These are phyloP conservation scores for Paecilomyces niveus DNA, from an alignment of 2,329 filamentous ascomycete species.

Conservation along the genomic window DNA sequence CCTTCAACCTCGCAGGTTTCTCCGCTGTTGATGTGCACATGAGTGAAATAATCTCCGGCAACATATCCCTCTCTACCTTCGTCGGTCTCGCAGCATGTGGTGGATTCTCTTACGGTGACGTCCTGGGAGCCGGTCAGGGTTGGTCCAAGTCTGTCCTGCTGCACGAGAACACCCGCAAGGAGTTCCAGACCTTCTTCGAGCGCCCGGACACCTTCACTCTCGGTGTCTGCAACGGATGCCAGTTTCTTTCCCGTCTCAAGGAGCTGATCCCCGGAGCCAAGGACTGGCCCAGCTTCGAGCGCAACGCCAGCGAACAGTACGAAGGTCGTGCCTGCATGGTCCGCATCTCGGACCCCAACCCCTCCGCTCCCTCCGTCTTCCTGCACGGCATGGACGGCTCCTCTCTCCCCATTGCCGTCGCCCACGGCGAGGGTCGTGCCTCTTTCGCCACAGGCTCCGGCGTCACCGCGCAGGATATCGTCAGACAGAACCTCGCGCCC, in stretches of 20 bases:
- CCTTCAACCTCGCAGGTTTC: constrained; percentile 86
- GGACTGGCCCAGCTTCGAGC: constrained; percentile 78
- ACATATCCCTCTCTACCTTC: constrained; percentile 74
- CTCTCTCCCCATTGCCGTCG: constrained; percentile 75
- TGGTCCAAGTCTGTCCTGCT: constrained; percentile 93
- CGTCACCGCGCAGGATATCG: constrained; percentile 43
- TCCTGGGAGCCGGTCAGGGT: constrained; percentile 88
- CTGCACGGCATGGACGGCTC: constrained; percentile 80
- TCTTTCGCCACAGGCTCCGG: constrained; percentile 52
- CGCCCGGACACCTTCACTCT: constrained; percentile 85
- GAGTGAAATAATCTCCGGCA: constrained; percentile 77
- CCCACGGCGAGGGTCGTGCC: constrained; percentile 86
- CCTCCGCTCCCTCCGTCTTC: constrained; percentile 64
- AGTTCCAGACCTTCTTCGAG: constrained; percentile 80
- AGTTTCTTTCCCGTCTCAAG: constrained; percentile 80
- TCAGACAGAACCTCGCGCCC: constrained; percentile 62
- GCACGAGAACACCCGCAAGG: constrained; percentile 65
- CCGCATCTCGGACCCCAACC: constrained; percentile 59
- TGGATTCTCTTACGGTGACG: constrained; percentile 91
- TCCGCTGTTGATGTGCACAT: constrained; percentile 92
- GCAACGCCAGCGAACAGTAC: constrained; percentile 81
- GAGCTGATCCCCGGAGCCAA: constrained; percentile 76
- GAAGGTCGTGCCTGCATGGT: constrained; percentile 85
- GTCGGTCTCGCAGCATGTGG: constrained; percentile 89
- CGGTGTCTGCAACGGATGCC: constrained; percentile 95